Evolutionary conservation across 2,329 filamentous ascomycete species (phyloP).

Genomic region (Xylaria sp.): DNA sequence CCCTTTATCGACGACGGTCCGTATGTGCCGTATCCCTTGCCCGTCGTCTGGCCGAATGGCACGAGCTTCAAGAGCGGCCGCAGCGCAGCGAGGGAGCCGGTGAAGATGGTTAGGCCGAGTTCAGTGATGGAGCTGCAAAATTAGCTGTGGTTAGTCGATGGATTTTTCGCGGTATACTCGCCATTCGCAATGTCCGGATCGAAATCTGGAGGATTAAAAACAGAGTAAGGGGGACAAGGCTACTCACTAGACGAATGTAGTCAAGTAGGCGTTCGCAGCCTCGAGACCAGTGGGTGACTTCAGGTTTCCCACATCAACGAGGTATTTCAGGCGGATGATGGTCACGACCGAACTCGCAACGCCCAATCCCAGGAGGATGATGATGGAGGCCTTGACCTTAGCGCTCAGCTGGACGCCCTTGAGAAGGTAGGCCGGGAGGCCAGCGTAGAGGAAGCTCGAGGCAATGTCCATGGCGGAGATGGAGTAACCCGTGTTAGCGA

Average conservation of each 20-base stretch:
- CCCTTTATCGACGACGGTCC: constrained; percentile 24
- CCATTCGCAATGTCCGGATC: too few species aligned
- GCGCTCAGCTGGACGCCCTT: constrained; percentile 28
- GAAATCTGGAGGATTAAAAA: too few species aligned
- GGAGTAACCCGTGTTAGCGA: constrained; percentile 31
- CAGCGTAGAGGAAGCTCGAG: constrained; percentile 29
- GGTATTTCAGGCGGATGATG: constrained; percentile 30
- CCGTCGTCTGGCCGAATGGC: constrained; percentile 28
- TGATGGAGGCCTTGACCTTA: constrained; percentile 26
- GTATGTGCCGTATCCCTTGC: constrained; percentile 22
- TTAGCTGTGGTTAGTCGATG: constrained; percentile 13
- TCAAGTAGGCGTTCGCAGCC: constrained; percentile 30
- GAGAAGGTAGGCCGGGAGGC: constrained; percentile 24
- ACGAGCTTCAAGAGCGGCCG: constrained; percentile 29
- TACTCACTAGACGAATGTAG: constrained; percentile 34
- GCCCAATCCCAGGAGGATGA: constrained; percentile 28
- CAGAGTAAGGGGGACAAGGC: too few species aligned
- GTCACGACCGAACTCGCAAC: constrained; percentile 31
- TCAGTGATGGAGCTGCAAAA: constrained; percentile 28
- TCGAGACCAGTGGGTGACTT: constrained; percentile 26
- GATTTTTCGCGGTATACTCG: too few species aligned
- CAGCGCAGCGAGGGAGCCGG: constrained; percentile 28
- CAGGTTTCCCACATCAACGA: constrained; percentile 27
- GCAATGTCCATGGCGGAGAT: constrained; percentile 33
- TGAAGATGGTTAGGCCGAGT: constrained; percentile 30